A percentile compares a stretch with the other conserved stretches of the same genome.
These are phyloP conservation scores for Trichoderma arundinaceum DNA, from an alignment of 2,329 filamentous ascomycete genomes.

Conservation along the genomic window DNA sequence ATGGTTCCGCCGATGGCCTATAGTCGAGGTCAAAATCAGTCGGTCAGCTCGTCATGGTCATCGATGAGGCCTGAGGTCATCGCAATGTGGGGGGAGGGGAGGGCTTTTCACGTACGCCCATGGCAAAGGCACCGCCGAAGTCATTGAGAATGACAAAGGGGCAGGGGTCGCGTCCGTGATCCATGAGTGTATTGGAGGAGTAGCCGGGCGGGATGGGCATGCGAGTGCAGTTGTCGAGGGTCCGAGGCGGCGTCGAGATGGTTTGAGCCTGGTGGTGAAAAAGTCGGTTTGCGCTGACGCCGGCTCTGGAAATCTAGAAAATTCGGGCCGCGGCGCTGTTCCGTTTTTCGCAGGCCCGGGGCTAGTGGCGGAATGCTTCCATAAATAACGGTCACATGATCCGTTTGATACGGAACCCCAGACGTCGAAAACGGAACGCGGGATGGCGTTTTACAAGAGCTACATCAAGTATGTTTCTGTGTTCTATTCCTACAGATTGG, in stretches of 20 bases:
- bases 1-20: conserved; percentile 80
- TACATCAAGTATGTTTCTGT: too few species aligned
- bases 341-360: conserved; percentile 22
- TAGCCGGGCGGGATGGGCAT: background rate
- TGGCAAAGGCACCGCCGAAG: conserved; percentile 95
- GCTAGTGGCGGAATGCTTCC: conserved; percentile 17
- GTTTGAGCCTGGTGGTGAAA: conserved; percentile 6
- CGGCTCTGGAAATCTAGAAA: conserved; percentile 16
- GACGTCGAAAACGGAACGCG: background rate
- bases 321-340: conserved; percentile 22
- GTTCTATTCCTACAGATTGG: too few species aligned
- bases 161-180: conserved; percentile 96
- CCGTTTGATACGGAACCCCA: background rate
- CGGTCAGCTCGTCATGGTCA: conserved; percentile 9
- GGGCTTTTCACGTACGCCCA: conserved; percentile 72
- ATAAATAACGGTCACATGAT: conserved; percentile 24
- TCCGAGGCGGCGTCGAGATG: background rate
- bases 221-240: background rate
- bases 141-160: conserved; percentile 96
- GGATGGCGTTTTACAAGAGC: too few species aligned
- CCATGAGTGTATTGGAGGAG: conserved; percentile 43
- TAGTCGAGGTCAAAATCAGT: background rate
- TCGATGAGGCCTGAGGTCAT: conserved; percentile 1
- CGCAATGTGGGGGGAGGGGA: conserved; percentile 13
- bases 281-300: conserved; percentile 15